Evolutionary conservation across 148 eudicot genomes (phyloP).

Genomic region (Chenopodium formosanum): DNA sequence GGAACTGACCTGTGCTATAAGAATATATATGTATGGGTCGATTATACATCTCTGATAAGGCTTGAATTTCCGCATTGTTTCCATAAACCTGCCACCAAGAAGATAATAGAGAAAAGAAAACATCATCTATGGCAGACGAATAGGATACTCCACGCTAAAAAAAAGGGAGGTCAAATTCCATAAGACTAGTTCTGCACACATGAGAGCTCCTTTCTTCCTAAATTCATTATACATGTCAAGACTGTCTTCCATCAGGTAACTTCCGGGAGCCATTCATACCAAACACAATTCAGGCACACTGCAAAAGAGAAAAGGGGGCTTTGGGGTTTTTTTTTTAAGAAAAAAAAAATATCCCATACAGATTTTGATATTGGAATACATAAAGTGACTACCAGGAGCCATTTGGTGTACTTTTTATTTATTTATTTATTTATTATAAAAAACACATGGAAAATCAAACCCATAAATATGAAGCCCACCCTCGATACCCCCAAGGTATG

Average conservation of each 20-base stretch:
- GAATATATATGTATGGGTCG: slow-evolving; percentile 99
- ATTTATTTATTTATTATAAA: too few relatives aligned
- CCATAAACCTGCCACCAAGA: slow-evolving; percentile 74
- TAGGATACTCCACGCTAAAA: not conserved
- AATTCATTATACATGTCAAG: not conserved
- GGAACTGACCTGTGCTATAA: slow-evolving; percentile 71
- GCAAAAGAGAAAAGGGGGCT: not conserved
- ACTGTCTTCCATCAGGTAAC: not conserved
- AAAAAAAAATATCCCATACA: too few relatives aligned
- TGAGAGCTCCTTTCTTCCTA: not conserved
- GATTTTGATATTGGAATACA: too few relatives aligned
- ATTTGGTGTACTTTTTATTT: too few relatives aligned
- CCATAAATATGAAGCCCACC: too few relatives aligned
- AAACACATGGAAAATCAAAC: too few relatives aligned
- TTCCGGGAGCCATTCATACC: not conserved
- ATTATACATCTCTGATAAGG: slow-evolving; percentile 91
- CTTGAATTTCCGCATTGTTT: slow-evolving; percentile 93
- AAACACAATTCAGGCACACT: not conserved
- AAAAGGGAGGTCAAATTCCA: not conserved
- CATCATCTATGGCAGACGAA: not conserved
- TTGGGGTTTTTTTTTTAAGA: not conserved
- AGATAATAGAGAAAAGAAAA: not conserved
- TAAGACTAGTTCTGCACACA: not conserved
- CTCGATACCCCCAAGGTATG: too few relatives aligned
- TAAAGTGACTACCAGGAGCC: too few relatives aligned